A percentile compares a stretch with the other conserved stretches of the same genome.
Conservation (phyloP, 805 yeast species). For the Candida chauliodis region DNA sequence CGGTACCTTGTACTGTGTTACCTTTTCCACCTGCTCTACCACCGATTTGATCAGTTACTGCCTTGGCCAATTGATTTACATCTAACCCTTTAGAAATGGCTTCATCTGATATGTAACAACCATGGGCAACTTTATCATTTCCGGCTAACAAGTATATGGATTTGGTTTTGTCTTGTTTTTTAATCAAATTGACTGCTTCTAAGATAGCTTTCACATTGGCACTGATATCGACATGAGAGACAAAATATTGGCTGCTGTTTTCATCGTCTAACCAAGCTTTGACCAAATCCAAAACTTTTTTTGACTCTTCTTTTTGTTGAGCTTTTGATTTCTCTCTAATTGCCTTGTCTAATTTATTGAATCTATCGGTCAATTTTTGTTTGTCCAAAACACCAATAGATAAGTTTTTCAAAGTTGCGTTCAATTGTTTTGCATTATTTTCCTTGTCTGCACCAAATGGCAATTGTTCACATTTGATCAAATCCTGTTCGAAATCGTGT, state of each 20-base stretch:
- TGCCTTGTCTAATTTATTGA: constrained; percentile 75
- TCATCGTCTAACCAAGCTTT: constrained; percentile 59
- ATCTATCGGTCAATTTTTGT: constrained; percentile 68
- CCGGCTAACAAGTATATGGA: constrained; percentile 81
- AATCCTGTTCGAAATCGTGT: constrained; percentile 57
- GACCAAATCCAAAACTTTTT: constrained; percentile 75
- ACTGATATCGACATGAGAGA: constrained; percentile 62
- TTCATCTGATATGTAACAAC: constrained; percentile 77
- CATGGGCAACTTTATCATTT: constrained; percentile 85
- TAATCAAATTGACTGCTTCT: constrained; percentile 83
- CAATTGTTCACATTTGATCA: constrained; percentile 58
- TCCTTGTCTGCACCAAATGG: constrained; percentile 78
- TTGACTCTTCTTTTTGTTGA: constrained; percentile 83
- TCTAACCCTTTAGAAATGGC: constrained; percentile 68
- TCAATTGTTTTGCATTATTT: constrained; percentile 73
- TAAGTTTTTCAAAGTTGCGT: constrained; percentile 79
- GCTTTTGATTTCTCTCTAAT: constrained; percentile 85
- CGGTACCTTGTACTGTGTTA: constrained; percentile 94
- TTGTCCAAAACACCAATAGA: constrained; percentile 80
- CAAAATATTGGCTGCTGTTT: constrained; percentile 54
- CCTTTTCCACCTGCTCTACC: constrained; percentile 99
- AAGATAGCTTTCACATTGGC: constrained; percentile 92
- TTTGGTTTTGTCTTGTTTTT: constrained; percentile 70
- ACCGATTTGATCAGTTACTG: constrained; percentile 74
- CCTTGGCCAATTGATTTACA: constrained; percentile 70